Conservation (phyloP, 164 flowering plant species). For the Vitis labrusca region DNA sequence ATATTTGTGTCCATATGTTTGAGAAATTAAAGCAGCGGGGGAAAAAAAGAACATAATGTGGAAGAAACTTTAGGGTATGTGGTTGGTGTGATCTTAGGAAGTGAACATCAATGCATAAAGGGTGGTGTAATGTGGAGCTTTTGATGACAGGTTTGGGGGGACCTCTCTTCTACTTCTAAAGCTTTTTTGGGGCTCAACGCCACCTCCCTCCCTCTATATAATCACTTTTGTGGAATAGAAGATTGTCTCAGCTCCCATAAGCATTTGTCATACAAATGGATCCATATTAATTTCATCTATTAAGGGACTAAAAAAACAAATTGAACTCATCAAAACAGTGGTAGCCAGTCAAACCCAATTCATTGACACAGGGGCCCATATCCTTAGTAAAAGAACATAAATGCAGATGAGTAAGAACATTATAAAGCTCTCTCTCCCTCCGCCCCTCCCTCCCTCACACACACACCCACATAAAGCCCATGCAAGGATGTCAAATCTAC, state of each 20-base stretch:
- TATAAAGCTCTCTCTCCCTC: no score
- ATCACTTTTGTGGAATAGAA: conserved; percentile 66
- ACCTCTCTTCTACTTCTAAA: conserved; percentile 26
- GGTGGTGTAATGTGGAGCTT: conserved; percentile 21
- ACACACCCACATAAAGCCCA: conserved; percentile 4
- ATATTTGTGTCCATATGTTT: neutral
- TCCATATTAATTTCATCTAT: no score
- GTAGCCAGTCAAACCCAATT: conserved; percentile 28
- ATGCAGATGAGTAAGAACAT: conserved; percentile 29
- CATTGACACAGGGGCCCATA: conserved; percentile 18
- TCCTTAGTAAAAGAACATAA: conserved; percentile 5
- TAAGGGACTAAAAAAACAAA: conserved; percentile 2
- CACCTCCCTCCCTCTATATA: neutral
- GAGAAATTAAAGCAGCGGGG: neutral
- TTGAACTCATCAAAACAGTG: neutral
- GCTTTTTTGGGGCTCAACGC: conserved; percentile 21
- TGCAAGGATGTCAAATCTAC: conserved; percentile 10
- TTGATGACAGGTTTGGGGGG: conserved; percentile 28
- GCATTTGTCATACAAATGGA: no score
- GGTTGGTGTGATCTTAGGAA: conserved; percentile 24
- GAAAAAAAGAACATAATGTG: neutral
- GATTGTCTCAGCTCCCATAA: conserved; percentile 41
- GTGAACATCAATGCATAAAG: conserved; percentile 29
- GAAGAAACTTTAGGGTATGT: conserved; percentile 20
- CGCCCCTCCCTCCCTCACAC: conserved; percentile 8